These are phyloP conservation scores for Apophysomyces ossiformis DNA, from an alignment of 371 early-diverging fungal genomes.

Conservation along the genomic window DNA sequence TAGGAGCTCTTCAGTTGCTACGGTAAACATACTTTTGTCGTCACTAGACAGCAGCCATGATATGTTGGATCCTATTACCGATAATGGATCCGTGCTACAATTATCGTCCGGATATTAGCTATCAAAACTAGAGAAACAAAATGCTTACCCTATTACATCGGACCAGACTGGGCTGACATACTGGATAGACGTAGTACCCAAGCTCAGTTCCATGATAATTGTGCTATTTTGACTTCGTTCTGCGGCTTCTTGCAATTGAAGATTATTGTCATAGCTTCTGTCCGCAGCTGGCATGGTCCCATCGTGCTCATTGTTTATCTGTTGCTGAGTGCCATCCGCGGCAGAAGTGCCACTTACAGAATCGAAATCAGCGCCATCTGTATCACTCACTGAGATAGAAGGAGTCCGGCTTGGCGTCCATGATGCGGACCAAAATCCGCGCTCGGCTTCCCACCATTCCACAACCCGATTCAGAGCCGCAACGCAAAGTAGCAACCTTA, in stretches of 20 bases:
- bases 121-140: background rate
- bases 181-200: constrained; percentile 48
- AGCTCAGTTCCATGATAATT: constrained; percentile 66
- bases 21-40: constrained; percentile 65
- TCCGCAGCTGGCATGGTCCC: constrained; percentile 14
- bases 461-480: constrained; percentile 64
- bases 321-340: constrained; percentile 1
- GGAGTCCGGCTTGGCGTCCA: constrained; percentile 10
- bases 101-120: background rate
- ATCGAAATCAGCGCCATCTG: constrained; percentile 20
- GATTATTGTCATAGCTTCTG: constrained; percentile 29
- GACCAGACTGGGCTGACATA: constrained; percentile 70
- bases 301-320: background rate
- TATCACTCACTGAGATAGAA: constrained; percentile 20
- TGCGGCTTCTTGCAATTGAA: constrained; percentile 56
- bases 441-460: constrained; percentile 68
- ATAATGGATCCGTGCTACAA: constrained; percentile 51
- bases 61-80: constrained; percentile 52
- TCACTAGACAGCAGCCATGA: constrained; percentile 49
- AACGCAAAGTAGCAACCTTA: constrained; percentile 55
- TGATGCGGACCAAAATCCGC: constrained; percentile 46
- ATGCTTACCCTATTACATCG: constrained; percentile 58
- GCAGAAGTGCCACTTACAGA: constrained; percentile 16
- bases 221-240: constrained; percentile 63
- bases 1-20: constrained; percentile 71